Evolutionary conservation across 2,329 filamentous ascomycete genomes (phyloP).

Genomic region (Talaromyces sp.): DNA sequence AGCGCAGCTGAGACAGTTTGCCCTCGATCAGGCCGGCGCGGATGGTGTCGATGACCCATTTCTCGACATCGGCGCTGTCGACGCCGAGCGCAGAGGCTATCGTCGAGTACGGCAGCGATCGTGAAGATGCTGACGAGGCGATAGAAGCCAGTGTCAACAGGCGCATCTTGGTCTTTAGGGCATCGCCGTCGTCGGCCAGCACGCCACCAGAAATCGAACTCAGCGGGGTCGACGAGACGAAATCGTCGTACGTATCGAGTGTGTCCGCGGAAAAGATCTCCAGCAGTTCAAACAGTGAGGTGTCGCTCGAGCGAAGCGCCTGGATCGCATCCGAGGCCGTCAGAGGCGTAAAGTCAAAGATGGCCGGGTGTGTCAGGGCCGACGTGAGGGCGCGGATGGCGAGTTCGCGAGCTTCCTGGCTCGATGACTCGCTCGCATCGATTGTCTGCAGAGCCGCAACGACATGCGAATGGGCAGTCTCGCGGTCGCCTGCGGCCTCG

Average conservation of each 20-base stretch:
- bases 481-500: slow-evolving; percentile 68
- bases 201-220: slow-evolving; percentile 72
- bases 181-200: slow-evolving; percentile 70
- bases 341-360: slow-evolving; percentile 71
- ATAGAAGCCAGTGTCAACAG: slow-evolving; percentile 88
- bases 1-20: slow-evolving; percentile 87
- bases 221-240: slow-evolving; percentile 60
- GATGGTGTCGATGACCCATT: slow-evolving; percentile 99
- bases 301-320: slow-evolving; percentile 77
- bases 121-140: slow-evolving; percentile 74
- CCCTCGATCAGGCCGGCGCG: slow-evolving; percentile 93
- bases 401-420: slow-evolving; percentile 53
- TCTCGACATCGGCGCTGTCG: slow-evolving; percentile 78
- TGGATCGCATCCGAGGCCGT: slow-evolving; percentile 73
- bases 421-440: slow-evolving; percentile 53
- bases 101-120: slow-evolving; percentile 80
- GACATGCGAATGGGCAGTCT: slow-evolving; percentile 71
- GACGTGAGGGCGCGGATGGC: slow-evolving; percentile 62
- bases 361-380: slow-evolving; percentile 60
- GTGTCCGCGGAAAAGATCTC: slow-evolving; percentile 94
- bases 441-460: slow-evolving; percentile 74
- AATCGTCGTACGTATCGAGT: slow-evolving; percentile 92
- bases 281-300: slow-evolving; percentile 82
- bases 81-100: slow-evolving; percentile 85
- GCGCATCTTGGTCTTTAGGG: slow-evolving; percentile 90